phyloP scores from a whole-genome alignment of 2,329 filamentous ascomycete species.

The Pestalotiopsis fici region DNA sequence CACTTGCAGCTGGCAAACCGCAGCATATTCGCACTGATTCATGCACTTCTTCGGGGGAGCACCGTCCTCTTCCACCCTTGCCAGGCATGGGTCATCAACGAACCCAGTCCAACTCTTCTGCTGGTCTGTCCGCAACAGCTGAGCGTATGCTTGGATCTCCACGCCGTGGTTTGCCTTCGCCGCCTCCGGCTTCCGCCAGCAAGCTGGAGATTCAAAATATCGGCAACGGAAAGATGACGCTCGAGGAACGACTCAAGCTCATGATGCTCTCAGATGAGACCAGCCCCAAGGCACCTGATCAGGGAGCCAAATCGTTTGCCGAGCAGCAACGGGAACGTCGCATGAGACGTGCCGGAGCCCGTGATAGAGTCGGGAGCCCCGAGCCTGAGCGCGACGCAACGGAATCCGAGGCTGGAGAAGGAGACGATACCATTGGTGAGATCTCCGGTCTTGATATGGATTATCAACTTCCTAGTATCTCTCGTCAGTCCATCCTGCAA shows the following conservation, averaged over 20 bases:
- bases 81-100: conserved; percentile 59
- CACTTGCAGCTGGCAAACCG: conserved; percentile 50
- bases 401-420: conserved; percentile 43
- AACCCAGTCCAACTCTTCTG: conserved; percentile 57
- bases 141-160: conserved; percentile 66
- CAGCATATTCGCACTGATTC: conserved; percentile 70
- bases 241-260: conserved; percentile 82
- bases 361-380: conserved; percentile 45
- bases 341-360: conserved; percentile 61
- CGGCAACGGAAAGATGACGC: conserved; percentile 73
- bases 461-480: conserved; percentile 77
- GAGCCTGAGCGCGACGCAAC: conserved; percentile 42
- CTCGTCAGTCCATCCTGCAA: conserved; percentile 88
- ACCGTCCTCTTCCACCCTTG: conserved; percentile 83
- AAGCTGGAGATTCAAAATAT: conserved; percentile 81
- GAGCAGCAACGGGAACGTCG: conserved; percentile 70
- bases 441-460: conserved; percentile 58
- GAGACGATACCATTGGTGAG: conserved; percentile 62
- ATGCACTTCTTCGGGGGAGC: conserved; percentile 75
- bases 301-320: conserved; percentile 43
- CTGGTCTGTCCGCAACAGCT: conserved; percentile 67
- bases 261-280: conserved; percentile 81
- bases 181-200: conserved; percentile 68
- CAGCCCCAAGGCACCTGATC: conserved; percentile 27
- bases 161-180: conserved; percentile 71